A percentile compares a stretch with the other conserved stretches of the same genome.
These are phyloP conservation scores for Straminergon stramineum DNA, from an alignment of 225 moss, liverwort and hornwort species.

Conservation along the genomic window DNA sequence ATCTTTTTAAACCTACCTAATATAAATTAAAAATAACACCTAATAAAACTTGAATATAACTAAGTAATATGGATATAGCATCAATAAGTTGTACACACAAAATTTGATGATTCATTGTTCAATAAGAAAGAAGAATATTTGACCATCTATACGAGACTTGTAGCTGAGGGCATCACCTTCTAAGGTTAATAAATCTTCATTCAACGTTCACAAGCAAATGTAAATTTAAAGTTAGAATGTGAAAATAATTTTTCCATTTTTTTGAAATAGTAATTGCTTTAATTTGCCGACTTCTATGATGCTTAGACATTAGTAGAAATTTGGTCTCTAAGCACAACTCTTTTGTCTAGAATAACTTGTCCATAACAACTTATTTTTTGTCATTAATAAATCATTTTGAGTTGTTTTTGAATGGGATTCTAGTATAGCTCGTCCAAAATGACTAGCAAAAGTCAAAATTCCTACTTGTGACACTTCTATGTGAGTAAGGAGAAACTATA, in stretches of 20 bases:
- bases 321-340: no score
- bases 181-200: no score
- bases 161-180: accelerated
- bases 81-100: neutral
- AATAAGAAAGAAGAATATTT: neutral
- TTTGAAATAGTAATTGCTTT: neutral
- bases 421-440: no score
- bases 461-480: neutral
- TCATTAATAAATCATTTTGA: no score
- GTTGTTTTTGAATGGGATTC: no score
- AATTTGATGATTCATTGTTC: neutral
- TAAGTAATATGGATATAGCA: neutral
- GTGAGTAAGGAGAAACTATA: neutral
- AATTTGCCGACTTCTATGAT: no score
- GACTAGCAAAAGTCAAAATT: no score
- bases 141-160: no score
- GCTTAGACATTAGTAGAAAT: no score
- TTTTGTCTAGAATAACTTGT: no score
- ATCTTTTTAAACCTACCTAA: neutral
- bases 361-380: no score
- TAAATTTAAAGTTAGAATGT: neutral
- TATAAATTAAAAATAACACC: neutral
- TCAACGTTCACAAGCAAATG: no score
- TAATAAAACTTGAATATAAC: neutral
- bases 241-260: neutral